Base-by-base conservation (phyloP, 768 basidiomycete species). In the Tricholoma matsutake region DNA sequence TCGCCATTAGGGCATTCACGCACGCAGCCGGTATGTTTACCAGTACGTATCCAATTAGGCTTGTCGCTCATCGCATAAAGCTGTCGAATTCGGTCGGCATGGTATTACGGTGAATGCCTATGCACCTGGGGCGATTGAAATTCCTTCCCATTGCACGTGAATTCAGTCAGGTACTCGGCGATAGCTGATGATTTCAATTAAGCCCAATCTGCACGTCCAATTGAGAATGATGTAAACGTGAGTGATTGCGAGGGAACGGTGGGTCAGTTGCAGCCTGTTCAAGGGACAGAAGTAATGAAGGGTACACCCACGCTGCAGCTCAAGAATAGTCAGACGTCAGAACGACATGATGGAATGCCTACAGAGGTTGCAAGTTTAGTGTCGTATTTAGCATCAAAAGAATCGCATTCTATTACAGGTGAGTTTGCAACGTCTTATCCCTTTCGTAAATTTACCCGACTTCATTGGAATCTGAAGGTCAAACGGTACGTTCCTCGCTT, bases 1-100 rank as follows among this genome's bases (percentile, higher is more conserved):
- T 79, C 63, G 79, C 78, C 2, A 54, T 82, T 0, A 69, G 78
- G 28, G 78, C 76, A 14, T 63, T 81, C 28, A 80, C 81, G 0
- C 79, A 80, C 60, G 65, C 65, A 14, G 68, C 69, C 16, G 74
- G 75, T 75, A 47, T 32, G 29, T 34, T 16, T 43, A 51, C 54
- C 28, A 49, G 51, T 14, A 45, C 16, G 59, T 57, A 47, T 20
- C 55, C 55, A 53, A 16, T 61, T 31, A 47, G 43, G 28, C 47
- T 35, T 16, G 25, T 59, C 55, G 57, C 35, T 45, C 4, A 58
- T 35, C 16, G 49, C 3, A 22, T 34, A 28, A 49, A 59, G 49
- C 58, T n/a, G 29, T 14, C 7, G 76, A 78, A 61, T 67, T 69
- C 16, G 68, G 68, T 9, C 56, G 63, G 37, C 61, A 72, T 37